Base-by-base conservation (phyloP, 805 yeast genomes). In the Osmozyma mogii region DNA sequence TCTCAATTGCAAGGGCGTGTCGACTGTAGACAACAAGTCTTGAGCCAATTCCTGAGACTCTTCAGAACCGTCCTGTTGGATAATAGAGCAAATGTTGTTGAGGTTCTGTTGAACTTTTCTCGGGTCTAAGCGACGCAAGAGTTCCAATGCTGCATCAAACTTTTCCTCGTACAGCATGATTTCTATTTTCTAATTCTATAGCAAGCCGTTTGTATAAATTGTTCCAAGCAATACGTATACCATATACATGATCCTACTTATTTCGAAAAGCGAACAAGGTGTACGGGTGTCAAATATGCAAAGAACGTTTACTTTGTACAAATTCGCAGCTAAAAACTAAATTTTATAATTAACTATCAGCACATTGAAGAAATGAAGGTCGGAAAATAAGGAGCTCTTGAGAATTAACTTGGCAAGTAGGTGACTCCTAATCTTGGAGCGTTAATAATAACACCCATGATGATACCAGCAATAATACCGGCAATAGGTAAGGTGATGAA, bases 1-100 rank as follows among this genome's bases (percentile, higher is more conserved):
- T 27, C 60, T 48, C 24, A 72, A 60, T 22, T 61, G 57, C 43
- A 89, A 64, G 15, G 97, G 97, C 29, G 80, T 78, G 56, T 89
- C 98, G 9, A 89, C 87, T 0, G 92, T 72, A 4, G 94, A 73
- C 28, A 89, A 64, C 36, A 89, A 65, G 40, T 89, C 98, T 50
- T 82, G 95, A 2, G 95, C 94, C 19, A 88, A 56, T 17, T 73
- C 80, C 22, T 58, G 62, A 10, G 44, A 43, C n/a, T 50, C 50
- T 9, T 39, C 40, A 2, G 37, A 26, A 8, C 40, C 40, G 24
- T 41, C 45, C 28, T 49, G 46, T 26, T 51, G 55, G 24, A 56
- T 44, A 14, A 63, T 47, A 4, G 59, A 8, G 84, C 82, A 75
- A 24, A 75, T 45, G 38, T 67, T 60, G 15, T 58, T 52, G 19